Conservation (phyloP, 2,329 filamentous ascomycete genomes). For the Diaporthe vexans region DNA sequence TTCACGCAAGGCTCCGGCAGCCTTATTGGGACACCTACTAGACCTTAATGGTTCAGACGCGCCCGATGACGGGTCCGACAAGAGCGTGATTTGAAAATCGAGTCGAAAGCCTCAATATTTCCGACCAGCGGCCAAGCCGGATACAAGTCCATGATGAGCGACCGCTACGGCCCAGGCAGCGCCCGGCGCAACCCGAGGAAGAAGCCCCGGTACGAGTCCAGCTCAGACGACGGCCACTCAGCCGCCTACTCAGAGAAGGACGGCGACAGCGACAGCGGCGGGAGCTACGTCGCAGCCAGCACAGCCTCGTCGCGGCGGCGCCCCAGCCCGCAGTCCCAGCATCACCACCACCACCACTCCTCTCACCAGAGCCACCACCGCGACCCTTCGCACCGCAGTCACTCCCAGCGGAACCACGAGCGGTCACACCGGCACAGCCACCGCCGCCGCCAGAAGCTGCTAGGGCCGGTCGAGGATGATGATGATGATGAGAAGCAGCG, state of each 20-base stretch:
- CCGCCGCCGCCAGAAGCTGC: conserved; percentile 21
- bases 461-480: conserved; percentile 11
- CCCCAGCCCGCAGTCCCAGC: conserved; percentile 1
- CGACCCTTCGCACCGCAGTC: conserved; percentile 15
- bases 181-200: conserved; percentile 27
- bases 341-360: background rate
- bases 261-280: conserved; percentile 34
- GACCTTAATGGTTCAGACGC: background rate
- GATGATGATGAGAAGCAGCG: conserved; percentile 10
- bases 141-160: background rate
- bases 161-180: conserved; percentile 19
- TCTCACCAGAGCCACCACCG: background rate
- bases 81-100: background rate
- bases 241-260: background rate
- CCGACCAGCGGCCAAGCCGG: background rate
- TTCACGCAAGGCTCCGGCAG: conserved; percentile 29
- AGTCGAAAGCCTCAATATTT: background rate
- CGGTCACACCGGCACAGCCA: conserved; percentile 16
- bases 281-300: conserved; percentile 18
- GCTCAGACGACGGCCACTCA: conserved; percentile 2
- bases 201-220: conserved; percentile 6
- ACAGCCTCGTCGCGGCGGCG: conserved; percentile 21
- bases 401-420: conserved; percentile 14
- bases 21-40: background rate
- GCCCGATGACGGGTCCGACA: background rate